Conservation (phyloP, 1,284 basidiomycete genomes). For the Leccinum griseonigrum region DNA sequence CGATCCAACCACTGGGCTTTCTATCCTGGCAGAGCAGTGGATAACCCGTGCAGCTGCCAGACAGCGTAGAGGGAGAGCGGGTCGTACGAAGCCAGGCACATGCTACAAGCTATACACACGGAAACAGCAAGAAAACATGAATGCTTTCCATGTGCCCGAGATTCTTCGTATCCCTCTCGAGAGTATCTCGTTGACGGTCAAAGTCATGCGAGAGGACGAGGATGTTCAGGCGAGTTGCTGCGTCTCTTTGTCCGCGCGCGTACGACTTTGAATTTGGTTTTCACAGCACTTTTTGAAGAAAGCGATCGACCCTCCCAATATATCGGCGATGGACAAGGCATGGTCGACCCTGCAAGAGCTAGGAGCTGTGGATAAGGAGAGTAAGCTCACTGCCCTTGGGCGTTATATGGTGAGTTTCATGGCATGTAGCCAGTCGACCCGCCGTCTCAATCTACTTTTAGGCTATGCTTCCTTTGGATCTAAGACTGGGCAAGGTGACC, state of each 20-base stretch:
- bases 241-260: not conserved
- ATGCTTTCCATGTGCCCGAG: conserved; percentile 78
- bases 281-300: conserved; percentile 55
- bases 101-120: conserved; percentile 87
- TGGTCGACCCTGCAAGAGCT: conserved; percentile 75
- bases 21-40: conserved; percentile 77
- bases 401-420: conserved; percentile 62
- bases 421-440: not conserved
- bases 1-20: conserved; percentile 75
- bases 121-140: conserved; percentile 71
- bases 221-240: conserved; percentile 65
- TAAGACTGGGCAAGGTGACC: conserved; percentile 81
- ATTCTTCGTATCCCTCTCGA: conserved; percentile 90
- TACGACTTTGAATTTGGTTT: not conserved
- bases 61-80: conserved; percentile 89
- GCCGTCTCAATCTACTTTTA: conserved; percentile 28
- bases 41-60: conserved; percentile 78
- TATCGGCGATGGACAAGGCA: conserved; percentile 77
- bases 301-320: conserved; percentile 83
- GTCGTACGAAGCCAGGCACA: conserved; percentile 79
- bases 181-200: conserved; percentile 79
- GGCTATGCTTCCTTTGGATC: conserved; percentile 84
- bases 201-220: conserved; percentile 75
- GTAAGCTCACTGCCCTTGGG: conserved; percentile 79
- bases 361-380: conserved; percentile 69